phyloP scores from a whole-genome alignment of 2,329 filamentous ascomycete species.

The Botryosphaeria dothidea region DNA sequence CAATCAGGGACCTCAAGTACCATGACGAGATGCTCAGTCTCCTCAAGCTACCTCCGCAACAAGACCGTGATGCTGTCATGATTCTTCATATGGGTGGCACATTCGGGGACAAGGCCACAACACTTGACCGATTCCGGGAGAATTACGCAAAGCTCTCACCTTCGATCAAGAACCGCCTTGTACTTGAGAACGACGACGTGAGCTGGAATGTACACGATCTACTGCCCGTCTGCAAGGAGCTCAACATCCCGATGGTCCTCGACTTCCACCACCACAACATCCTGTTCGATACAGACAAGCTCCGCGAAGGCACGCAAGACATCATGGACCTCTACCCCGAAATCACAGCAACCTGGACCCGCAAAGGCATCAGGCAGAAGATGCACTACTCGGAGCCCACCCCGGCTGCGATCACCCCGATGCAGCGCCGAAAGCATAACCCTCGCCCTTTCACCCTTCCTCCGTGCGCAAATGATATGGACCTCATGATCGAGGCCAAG shows the following conservation, averaged over 20 bases:
- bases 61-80: constrained; percentile 86
- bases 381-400: constrained; percentile 94
- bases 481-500: constrained; percentile 99
- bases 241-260: constrained; percentile 90
- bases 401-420: constrained; percentile 72
- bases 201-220: constrained; percentile 91
- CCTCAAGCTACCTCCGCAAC: constrained; percentile 73
- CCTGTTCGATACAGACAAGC: constrained; percentile 69
- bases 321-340: constrained; percentile 73
- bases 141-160: constrained; percentile 70
- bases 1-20: constrained; percentile 81
- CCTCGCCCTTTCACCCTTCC: constrained; percentile 77
- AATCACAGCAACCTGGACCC: constrained; percentile 80
- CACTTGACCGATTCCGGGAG: constrained; percentile 73
- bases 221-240: constrained; percentile 83
- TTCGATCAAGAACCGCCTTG: constrained; percentile 75
- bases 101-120: constrained; percentile 82
- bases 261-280: constrained; percentile 98
- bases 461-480: constrained; percentile 80
- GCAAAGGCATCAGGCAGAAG: constrained; percentile 85
- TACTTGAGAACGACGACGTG: constrained; percentile 94
- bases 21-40: constrained; percentile 83
- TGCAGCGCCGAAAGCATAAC: constrained; percentile 82
- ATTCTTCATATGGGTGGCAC: constrained; percentile 90
- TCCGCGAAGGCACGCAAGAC: constrained; percentile 83